A percentile compares a stretch with the other conserved stretches of the same genome.
phyloP scores from a whole-genome alignment of 352 stramenopile genomes.

The Pythium pyrilobum region DNA sequence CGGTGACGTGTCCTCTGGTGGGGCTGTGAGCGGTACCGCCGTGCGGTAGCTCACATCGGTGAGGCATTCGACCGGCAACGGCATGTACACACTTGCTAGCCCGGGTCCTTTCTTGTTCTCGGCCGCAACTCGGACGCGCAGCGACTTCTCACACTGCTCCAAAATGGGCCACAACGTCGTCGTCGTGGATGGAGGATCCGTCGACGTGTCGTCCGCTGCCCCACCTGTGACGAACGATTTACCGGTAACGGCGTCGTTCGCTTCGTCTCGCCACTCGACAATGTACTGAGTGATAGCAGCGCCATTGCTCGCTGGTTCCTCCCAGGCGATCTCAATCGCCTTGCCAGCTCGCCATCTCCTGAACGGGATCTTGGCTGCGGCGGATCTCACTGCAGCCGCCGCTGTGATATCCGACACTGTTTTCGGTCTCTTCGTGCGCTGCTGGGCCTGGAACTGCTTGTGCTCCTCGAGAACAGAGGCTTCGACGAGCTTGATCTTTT shows the following conservation, averaged over 20 bases:
- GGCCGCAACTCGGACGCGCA: conserved; percentile 51
- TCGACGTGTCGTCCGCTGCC: neutral
- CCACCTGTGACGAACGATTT: conserved; percentile 11
- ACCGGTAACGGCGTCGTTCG: conserved; percentile 7
- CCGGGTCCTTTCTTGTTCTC: conserved; percentile 59
- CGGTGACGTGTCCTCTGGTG: conserved; percentile 35
- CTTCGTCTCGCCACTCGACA: conserved; percentile 53
- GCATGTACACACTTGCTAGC: conserved; percentile 47
- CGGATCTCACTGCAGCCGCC: conserved; percentile 33
- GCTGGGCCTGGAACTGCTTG: conserved; percentile 19
- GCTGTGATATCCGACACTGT: conserved; percentile 43
- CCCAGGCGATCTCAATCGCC: conserved; percentile 65
- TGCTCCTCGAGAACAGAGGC: conserved; percentile 19
- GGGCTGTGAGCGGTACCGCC: conserved; percentile 33
- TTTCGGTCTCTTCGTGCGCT: conserved; percentile 18
- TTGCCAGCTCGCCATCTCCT: conserved; percentile 61
- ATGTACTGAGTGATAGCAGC: conserved; percentile 56
- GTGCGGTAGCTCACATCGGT: conserved; percentile 54
- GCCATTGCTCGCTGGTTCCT: conserved; percentile 57
- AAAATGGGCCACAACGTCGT: conserved; percentile 70
- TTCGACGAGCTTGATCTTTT: conserved; percentile 64
- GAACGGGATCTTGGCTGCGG: conserved; percentile 44
- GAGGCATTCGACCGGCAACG: conserved; percentile 37
- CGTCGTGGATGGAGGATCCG: conserved; percentile 9
- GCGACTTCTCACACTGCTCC: conserved; percentile 28